Percentiles rank a stretch among this genome's conserved stretches.
Evolutionary conservation across 805 yeast genomes (phyloP).

Genomic region (Metschnikowia proteae): DNA sequence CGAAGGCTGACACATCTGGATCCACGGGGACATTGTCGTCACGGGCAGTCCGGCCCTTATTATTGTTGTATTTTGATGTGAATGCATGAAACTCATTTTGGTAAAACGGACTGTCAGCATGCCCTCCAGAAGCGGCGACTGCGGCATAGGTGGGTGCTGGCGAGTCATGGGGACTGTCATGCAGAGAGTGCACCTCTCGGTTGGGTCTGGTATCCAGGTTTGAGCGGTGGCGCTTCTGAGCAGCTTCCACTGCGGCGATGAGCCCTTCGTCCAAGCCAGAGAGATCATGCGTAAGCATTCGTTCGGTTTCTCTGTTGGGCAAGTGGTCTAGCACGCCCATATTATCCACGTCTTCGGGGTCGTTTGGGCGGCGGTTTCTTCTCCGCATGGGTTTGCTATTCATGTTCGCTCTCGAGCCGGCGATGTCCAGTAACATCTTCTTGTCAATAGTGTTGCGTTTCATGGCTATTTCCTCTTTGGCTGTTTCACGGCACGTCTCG

Average conservation of each 20-base stretch:
- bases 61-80: constrained; percentile 9
- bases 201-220: constrained; percentile 16
- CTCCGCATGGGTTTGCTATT: background rate
- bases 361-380: constrained; percentile 12
- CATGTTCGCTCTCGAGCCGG: background rate
- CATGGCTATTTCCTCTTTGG: constrained; percentile 21
- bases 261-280: constrained; percentile 44
- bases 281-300: constrained; percentile 38
- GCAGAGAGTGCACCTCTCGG: constrained; percentile 3
- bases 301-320: constrained; percentile 22
- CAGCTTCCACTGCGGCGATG: constrained; percentile 60
- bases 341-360: constrained; percentile 31
- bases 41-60: constrained; percentile 7
- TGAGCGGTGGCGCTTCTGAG: constrained; percentile 38
- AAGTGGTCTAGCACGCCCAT: constrained; percentile 24
- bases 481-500: constrained; percentile 60
- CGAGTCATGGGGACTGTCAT: constrained; percentile 8
- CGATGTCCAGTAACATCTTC: constrained; percentile 12
- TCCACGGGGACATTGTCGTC: constrained; percentile 48
- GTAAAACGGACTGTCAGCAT: constrained; percentile 18
- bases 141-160: constrained; percentile 27
- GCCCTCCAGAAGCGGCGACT: constrained; percentile 31
- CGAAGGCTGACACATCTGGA: constrained; percentile 50
- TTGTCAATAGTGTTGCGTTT: constrained; percentile 18
- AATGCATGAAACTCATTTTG: constrained; percentile 13